Evolutionary conservation across 1,139 yeast genomes (phyloP).

Genomic region (Zygoascus meyerae): DNA sequence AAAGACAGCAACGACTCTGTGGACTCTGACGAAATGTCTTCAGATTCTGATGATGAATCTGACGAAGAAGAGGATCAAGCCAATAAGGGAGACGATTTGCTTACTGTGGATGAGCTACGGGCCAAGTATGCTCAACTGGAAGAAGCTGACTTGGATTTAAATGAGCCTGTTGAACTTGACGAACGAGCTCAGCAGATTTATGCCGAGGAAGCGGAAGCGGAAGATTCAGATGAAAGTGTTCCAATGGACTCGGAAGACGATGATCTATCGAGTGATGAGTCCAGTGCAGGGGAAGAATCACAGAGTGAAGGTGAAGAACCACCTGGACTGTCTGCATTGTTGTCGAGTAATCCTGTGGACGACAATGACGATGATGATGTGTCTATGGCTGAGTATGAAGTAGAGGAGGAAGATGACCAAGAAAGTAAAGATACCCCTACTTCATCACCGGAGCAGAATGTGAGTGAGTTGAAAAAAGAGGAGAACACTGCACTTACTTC

Average conservation of each 20-base stretch:
- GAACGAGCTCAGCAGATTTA: slow-evolving; percentile 23
- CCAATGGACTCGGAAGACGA: slow-evolving; percentile 27
- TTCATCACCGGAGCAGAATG: slow-evolving; percentile 16
- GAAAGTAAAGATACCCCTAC: slow-evolving; percentile 12
- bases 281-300: slow-evolving; percentile 20
- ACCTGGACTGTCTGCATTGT: slow-evolving; percentile 8
- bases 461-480: background rate
- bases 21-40: slow-evolving; percentile 22
- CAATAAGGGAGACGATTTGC: slow-evolving; percentile 42
- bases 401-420: slow-evolving; percentile 23
- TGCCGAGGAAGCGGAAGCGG: slow-evolving; percentile 20
- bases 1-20: slow-evolving; percentile 22
- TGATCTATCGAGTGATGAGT: slow-evolving; percentile 20
- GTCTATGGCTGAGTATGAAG: slow-evolving; percentile 22
- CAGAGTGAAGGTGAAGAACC: slow-evolving; percentile 17
- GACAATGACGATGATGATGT: slow-evolving; percentile 22
- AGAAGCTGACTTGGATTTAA: slow-evolving; percentile 14
- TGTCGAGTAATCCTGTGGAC: slow-evolving; percentile 18
- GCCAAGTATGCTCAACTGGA: slow-evolving; percentile 50
- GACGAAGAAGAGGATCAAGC: slow-evolving; percentile 31
- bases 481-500: background rate
- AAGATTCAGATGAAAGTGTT: slow-evolving; percentile 24
- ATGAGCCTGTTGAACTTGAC: slow-evolving; percentile 21
- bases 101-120: slow-evolving; percentile 61
- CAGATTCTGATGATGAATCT: slow-evolving; percentile 17